Evolutionary conservation across 352 stramenopile genomes (phyloP).

Genomic region (Lagenidium giganteum): DNA sequence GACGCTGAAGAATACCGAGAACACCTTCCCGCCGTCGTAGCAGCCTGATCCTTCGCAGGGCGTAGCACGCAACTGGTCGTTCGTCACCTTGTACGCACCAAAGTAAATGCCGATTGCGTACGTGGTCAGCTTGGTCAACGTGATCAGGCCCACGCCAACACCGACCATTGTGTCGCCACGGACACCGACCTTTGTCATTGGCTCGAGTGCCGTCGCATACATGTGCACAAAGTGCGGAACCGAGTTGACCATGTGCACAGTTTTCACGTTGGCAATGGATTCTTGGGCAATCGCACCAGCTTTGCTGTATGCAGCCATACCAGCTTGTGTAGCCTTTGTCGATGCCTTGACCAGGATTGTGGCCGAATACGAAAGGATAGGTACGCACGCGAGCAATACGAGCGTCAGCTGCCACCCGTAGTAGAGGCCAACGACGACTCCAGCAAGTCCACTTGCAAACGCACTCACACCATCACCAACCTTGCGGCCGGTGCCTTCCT

Average conservation of each 20-base stretch:
- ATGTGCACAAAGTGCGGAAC: conserved; percentile 50
- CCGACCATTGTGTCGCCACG: conserved; percentile 42
- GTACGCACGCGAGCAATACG: conserved; percentile 1
- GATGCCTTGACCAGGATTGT: conserved; percentile 42
- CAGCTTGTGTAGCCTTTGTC: conserved; percentile 33
- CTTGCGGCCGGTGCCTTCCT: conserved; percentile 65
- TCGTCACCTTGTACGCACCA: conserved; percentile 54
- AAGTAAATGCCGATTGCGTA: conserved; percentile 82
- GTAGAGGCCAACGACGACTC: conserved; percentile 20
- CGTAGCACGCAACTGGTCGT: conserved; percentile 52
- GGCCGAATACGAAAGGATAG: not conserved
- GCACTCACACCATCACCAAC: no score
- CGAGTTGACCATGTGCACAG: conserved; percentile 76
- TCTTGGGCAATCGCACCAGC: conserved; percentile 70
- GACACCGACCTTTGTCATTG: conserved; percentile 43
- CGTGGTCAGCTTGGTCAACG: conserved; percentile 55
- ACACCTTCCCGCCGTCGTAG: conserved; percentile 58
- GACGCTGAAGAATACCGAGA: conserved; percentile 68
- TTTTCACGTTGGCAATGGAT: conserved; percentile 60
- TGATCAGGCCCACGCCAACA: conserved; percentile 57
- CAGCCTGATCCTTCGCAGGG: conserved; percentile 29
- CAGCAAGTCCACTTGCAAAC: no score
- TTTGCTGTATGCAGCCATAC: conserved; percentile 59
- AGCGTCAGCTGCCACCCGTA: conserved; percentile 28
- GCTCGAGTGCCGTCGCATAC: conserved; percentile 41